Evolutionary conservation across 1,284 basidiomycete genomes (phyloP).

Genomic region (Dichomitus squalens): DNA sequence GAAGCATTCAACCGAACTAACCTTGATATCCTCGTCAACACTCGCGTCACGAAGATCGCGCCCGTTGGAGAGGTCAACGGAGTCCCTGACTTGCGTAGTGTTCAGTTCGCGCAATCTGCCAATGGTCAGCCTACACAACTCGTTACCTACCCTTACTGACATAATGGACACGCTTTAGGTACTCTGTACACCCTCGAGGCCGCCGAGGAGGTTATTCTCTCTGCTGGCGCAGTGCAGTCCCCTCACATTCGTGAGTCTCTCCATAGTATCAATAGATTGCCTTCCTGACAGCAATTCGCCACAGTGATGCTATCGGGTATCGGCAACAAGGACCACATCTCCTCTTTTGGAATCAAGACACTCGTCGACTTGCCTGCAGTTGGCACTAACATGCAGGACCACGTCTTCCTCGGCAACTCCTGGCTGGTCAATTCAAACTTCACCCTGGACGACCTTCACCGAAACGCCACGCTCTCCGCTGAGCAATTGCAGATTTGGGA

Average conservation of each 20-base stretch:
- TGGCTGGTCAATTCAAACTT: slow-evolving; percentile 22
- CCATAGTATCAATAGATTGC: neutral
- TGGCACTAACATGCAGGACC: slow-evolving; percentile 39
- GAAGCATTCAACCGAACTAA: slow-evolving; percentile 38
- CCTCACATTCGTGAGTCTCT: slow-evolving; percentile 38
- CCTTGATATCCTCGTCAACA: slow-evolving; percentile 42
- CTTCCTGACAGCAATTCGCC: neutral
- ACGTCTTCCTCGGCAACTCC: slow-evolving; percentile 22
- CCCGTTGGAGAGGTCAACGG: neutral
- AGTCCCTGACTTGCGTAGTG: slow-evolving; percentile 30
- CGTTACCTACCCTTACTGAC: neutral
- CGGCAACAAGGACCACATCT: slow-evolving; percentile 11
- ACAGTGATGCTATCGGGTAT: slow-evolving; percentile 23
- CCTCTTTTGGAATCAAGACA: slow-evolving; percentile 27
- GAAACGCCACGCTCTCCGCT: slow-evolving; percentile 12
- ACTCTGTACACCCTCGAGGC: slow-evolving; percentile 20
- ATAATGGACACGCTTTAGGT: neutral
- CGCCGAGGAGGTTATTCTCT: slow-evolving; percentile 27
- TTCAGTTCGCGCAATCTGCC: slow-evolving; percentile 33
- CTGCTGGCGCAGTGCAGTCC: slow-evolving; percentile 20
- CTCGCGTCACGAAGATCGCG: slow-evolving; percentile 36
- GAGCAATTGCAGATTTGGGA: slow-evolving; percentile 20
- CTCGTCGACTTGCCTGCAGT: slow-evolving; percentile 37
- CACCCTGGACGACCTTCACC: slow-evolving; percentile 18
- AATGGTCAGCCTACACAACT: slow-evolving; percentile 14